Conservation (phyloP, 345 rosid species). For the Eutrema yunnanense region DNA sequence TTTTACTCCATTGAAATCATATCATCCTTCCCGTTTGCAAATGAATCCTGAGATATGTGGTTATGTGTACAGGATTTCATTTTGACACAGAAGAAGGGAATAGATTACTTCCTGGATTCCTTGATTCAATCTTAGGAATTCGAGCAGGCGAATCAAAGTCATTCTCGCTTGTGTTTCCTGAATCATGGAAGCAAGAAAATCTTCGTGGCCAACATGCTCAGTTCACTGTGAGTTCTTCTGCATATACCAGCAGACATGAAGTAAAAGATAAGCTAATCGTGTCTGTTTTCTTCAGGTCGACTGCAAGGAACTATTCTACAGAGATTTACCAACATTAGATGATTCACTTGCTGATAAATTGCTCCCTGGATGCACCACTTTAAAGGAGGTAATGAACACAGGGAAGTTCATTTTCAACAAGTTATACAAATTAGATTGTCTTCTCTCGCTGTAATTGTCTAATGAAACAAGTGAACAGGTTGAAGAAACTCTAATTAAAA, state of each 20-base stretch:
- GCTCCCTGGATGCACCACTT: slow-evolving; percentile 69
- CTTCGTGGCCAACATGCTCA: slow-evolving; percentile 80
- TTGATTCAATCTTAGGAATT: slow-evolving; percentile 67
- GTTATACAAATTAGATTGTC: background rate
- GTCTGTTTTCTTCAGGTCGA: slow-evolving; percentile 49
- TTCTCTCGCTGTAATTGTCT: background rate
- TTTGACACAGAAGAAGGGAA: slow-evolving; percentile 91
- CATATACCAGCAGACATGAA: background rate
- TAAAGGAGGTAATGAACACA: slow-evolving; percentile 51
- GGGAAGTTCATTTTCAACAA: background rate
- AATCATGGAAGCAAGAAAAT: slow-evolving; percentile 82
- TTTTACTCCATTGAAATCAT: background rate
- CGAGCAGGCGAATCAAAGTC: slow-evolving; percentile 68
- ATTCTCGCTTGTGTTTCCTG: slow-evolving; percentile 76
- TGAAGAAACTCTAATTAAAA: slow-evolving; percentile 56
- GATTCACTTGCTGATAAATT: slow-evolving; percentile 84
- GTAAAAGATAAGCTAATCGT: background rate
- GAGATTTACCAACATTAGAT: slow-evolving; percentile 72
- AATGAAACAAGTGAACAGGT: slow-evolving; percentile 49
- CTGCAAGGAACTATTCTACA: slow-evolving; percentile 77
- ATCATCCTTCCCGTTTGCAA: background rate
- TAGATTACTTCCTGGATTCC: slow-evolving; percentile 76
- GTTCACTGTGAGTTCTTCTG: slow-evolving; percentile 67
- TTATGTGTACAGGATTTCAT: slow-evolving; percentile 54
- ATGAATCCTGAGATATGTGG: background rate